These are phyloP conservation scores for Phytophthora megakarya DNA, from an alignment of 352 stramenopile genomes.

Conservation along the genomic window DNA sequence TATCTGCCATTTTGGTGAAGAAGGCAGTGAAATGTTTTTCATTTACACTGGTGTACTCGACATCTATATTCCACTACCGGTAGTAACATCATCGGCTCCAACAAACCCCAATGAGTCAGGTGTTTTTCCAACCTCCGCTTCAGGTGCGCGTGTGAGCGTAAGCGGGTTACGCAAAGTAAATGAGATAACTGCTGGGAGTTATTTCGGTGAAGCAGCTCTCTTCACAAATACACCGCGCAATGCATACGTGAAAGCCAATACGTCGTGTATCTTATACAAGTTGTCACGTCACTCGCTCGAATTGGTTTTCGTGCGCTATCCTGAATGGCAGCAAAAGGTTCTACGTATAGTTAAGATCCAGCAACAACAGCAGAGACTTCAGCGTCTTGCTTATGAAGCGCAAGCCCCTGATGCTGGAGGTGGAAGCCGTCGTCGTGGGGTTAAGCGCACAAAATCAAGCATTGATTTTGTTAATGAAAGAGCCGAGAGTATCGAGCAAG, in stretches of 20 bases:
- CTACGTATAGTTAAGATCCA: conserved; percentile 68
- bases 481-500: conserved; percentile 56
- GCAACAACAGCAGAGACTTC: conserved; percentile 61
- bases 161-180: conserved; percentile 56
- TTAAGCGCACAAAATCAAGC: conserved; percentile 38
- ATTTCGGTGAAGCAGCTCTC: conserved; percentile 62
- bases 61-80: conserved; percentile 61
- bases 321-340: conserved; percentile 69
- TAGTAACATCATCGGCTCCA: not conserved
- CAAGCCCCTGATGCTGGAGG: conserved; percentile 33
- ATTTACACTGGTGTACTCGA: conserved; percentile 63
- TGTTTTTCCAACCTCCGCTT: conserved; percentile 9
- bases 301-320: conserved; percentile 63
- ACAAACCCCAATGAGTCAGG: not conserved
- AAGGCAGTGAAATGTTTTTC: conserved; percentile 74
- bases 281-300: conserved; percentile 61
- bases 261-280: conserved; percentile 65
- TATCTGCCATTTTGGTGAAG: conserved; percentile 57
- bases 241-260: conserved; percentile 61
- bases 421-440: conserved; percentile 18
- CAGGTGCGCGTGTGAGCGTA: conserved; percentile 16
- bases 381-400: conserved; percentile 46
- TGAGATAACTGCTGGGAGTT: conserved; percentile 58
- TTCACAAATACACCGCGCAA: conserved; percentile 66
- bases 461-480: conserved; percentile 56